Evolutionary conservation across 2,329 filamentous ascomycete species (phyloP), one percentile per base, ranked within the genome.

Genomic region (Celoporthe dispersa): DNA sequence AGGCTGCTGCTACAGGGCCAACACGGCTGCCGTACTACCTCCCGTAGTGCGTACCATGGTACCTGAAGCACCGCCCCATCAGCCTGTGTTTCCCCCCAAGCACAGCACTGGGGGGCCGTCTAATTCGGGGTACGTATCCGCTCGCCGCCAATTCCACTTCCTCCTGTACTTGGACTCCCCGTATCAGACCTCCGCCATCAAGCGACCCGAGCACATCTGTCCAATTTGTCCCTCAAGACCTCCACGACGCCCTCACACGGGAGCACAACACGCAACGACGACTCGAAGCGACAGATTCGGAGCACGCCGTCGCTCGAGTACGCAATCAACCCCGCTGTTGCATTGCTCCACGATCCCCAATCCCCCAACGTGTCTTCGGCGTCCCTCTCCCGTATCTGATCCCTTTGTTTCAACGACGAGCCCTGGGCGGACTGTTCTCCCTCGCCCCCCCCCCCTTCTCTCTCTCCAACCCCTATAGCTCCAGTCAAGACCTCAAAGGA

Each of bases 111-210:
- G 53, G 53, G 57, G 22, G 12, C 19, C 37, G 19, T 28, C 37
- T 22, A 41, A 41, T 41, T 31, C 37, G 35, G 60, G 44, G 60
- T 63, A 63, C 60, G 60, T 63, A 63, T 28, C 59, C 59, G 33
- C 35, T 33, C 59, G 35, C 59, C n/a, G 33, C 28, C 37, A 63
- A 63, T 37, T 44, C 60, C 37, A 63, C 33, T 25, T 44, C 60
- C 59, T 59, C 55, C 28, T 59, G 55, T 61, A 35, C 33, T 25
- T 61, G 59, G 33, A n/a, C 33, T 61, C 64, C 35, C 35, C 39
- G 65, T 67, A 61, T 61, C 65, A 62, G 65, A 63, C 31, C 53
- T 67, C 65, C n/a, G 53, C 57, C 65, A 63, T 62, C 66, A 63
- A 68, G 25, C 44, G 44, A 51, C 28, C 25, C 66, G 8, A 68